Evolutionary conservation across 345 rosid genomes (phyloP).

Genomic region (Dipteronia sinensis): DNA sequence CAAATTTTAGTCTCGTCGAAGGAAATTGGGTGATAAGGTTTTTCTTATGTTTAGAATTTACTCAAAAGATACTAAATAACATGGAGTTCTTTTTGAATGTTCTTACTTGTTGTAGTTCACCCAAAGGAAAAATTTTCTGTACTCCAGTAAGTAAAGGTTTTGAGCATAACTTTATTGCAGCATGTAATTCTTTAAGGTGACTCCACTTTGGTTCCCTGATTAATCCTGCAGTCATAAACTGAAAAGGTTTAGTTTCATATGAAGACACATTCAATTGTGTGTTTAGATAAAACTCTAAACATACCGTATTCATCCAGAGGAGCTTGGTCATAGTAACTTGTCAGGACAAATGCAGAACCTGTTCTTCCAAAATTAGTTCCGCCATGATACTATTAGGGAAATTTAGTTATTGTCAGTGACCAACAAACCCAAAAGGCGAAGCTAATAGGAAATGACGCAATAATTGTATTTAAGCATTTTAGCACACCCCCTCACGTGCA

Average conservation of each 20-base stretch:
- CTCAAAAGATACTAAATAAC: not conserved
- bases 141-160: slow-evolving; percentile 40
- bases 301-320: slow-evolving; percentile 64
- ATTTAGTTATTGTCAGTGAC: not conserved
- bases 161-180: slow-evolving; percentile 42
- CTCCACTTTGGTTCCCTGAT: slow-evolving; percentile 57
- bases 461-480: too few species aligned
- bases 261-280: not conserved
- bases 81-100: not conserved
- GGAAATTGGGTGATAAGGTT: not conserved
- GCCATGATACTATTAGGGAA: slow-evolving; percentile 47
- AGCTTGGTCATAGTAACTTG: slow-evolving; percentile 61
- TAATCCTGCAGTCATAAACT: slow-evolving; percentile 33
- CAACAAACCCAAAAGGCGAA: too few species aligned
- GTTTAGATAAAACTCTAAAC: not conserved
- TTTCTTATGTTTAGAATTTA: not conserved
- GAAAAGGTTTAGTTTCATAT: not conserved
- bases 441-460: too few species aligned
- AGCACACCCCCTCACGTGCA: too few species aligned
- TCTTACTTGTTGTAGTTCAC: slow-evolving; percentile 43
- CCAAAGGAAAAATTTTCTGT: slow-evolving; percentile 22
- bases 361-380: slow-evolving; percentile 64
- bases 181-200: slow-evolving; percentile 51
- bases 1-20: slow-evolving; percentile 17
- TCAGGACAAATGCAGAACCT: slow-evolving; percentile 41